Conservation (phyloP, 805 yeast species). For the Ogataea saltuana region DNA sequence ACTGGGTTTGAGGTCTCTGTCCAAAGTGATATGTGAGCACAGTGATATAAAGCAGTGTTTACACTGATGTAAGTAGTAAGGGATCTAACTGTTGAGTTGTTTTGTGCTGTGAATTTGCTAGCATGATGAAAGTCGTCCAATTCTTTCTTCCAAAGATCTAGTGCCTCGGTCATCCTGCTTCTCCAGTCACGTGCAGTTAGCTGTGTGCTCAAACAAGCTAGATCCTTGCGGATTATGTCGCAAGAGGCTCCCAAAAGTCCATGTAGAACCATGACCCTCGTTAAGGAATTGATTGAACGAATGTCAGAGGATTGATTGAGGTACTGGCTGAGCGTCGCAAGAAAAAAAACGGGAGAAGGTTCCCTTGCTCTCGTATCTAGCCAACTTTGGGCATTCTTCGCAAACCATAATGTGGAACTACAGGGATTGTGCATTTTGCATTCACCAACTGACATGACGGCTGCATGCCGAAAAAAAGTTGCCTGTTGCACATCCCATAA, state of each 20-base stretch:
- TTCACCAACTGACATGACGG: slow-evolving; percentile 17
- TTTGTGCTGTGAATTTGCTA: background rate
- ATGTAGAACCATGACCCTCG: slow-evolving; percentile 14
- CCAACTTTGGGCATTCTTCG: slow-evolving; percentile 9
- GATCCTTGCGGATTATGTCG: slow-evolving; percentile 11
- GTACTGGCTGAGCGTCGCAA: slow-evolving; percentile 8
- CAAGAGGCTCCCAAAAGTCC: slow-evolving; percentile 18
- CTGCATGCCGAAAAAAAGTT: slow-evolving; percentile 14
- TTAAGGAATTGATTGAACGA: slow-evolving; percentile 4
- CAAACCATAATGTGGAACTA: slow-evolving; percentile 15
- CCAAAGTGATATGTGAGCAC: slow-evolving; percentile 18
- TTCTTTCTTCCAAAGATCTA: slow-evolving; percentile 20
- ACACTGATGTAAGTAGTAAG: slow-evolving; percentile 14
- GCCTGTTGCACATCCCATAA: slow-evolving; percentile 19
- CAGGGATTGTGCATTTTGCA: slow-evolving; percentile 14
- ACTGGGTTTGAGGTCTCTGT: slow-evolving; percentile 9
- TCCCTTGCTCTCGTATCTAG: slow-evolving; percentile 2
- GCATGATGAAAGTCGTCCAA: slow-evolving; percentile 10
- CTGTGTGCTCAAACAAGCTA: slow-evolving; percentile 5
- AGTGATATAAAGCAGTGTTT: slow-evolving; percentile 17
- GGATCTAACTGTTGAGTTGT: background rate
- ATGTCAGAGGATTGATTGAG: slow-evolving; percentile 9
- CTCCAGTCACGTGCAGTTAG: slow-evolving; percentile 14
- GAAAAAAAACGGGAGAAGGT: slow-evolving; percentile 4
- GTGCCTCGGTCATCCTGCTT: slow-evolving; percentile 8